Percentiles rank a stretch among this genome's conserved stretches.
phyloP scores from a whole-genome alignment of 2,329 filamentous ascomycete species.

The Botrytis cinerea region DNA sequence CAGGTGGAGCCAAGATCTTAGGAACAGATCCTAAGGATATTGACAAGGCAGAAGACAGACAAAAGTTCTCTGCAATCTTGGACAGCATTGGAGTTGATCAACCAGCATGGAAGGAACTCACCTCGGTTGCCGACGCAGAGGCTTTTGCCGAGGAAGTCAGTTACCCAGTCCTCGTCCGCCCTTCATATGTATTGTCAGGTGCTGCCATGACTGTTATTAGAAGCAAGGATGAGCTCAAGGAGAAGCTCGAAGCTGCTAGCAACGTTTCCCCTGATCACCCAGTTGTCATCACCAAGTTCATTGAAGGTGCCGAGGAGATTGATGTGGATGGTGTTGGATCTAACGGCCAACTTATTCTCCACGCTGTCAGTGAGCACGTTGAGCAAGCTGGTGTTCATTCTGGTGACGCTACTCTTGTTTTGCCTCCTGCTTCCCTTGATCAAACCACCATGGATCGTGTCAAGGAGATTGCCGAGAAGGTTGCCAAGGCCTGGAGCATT shows the following conservation, averaged over 20 bases:
- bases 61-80: constrained; percentile 97
- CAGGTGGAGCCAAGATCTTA: constrained; percentile 84
- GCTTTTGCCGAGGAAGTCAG: constrained; percentile 80
- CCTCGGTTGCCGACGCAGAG: constrained; percentile 84
- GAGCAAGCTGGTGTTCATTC: constrained; percentile 98
- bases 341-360: constrained; percentile 81
- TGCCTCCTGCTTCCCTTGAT: constrained; percentile 82
- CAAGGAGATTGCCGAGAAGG: constrained; percentile 95
- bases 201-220: constrained; percentile 98
- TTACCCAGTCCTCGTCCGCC: constrained; percentile 93
- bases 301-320: constrained; percentile 94
- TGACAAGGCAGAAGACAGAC: constrained; percentile 95
- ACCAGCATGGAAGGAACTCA: constrained; percentile 96
- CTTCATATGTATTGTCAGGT: constrained; percentile 93
- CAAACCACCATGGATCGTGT: constrained; percentile 76
- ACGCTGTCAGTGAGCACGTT: constrained; percentile 93
- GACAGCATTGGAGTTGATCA: constrained; percentile 97
- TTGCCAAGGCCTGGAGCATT: constrained; percentile 95
- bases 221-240: constrained; percentile 83
- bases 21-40: constrained; percentile 93
- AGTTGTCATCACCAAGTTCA: constrained; percentile 98
- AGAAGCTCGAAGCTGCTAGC: constrained; percentile 89
- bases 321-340: constrained; percentile 93
- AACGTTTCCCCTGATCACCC: constrained; percentile 94
- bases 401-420: constrained; percentile 90